These are phyloP conservation scores for Fusarium pseudocircinatum DNA, from an alignment of 2,329 filamentous ascomycete genomes.

Conservation along the genomic window DNA sequence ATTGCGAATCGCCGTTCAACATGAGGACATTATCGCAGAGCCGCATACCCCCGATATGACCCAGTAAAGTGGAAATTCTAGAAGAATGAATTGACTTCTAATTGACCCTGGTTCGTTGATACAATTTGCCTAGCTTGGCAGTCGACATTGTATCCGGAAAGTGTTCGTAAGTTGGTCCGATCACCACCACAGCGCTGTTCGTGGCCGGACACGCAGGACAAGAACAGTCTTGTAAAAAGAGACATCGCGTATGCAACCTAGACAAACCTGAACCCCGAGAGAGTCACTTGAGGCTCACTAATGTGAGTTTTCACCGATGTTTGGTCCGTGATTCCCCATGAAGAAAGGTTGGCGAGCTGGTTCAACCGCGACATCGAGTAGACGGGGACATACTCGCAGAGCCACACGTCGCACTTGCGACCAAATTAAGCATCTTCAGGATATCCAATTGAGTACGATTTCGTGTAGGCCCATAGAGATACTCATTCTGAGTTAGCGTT, in stretches of 20 bases:
- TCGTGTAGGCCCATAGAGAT: too few species aligned
- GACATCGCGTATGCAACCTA: fast-evolving
- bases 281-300: fast-evolving
- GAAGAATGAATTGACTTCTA: fast-evolving
- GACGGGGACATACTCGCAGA: too few species aligned
- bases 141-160: not conserved
- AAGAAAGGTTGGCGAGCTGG: too few species aligned
- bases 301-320: fast-evolving
- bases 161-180: too few species aligned
- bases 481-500: not conserved
- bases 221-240: fast-evolving
- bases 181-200: not conserved
- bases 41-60: too few species aligned
- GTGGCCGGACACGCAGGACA: not conserved
- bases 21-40: not conserved
- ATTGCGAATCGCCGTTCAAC: not conserved
- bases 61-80: fast-evolving
- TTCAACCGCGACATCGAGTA: not conserved
- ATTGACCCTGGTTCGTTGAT: fast-evolving
- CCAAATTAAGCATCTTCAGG: too few species aligned
- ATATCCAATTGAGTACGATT: fast-evolving
- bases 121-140: fast-evolving
- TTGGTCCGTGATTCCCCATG: fast-evolving
- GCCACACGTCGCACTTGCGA: too few species aligned
- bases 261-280: fast-evolving